phyloP scores from a whole-genome alignment of 2,329 filamentous ascomycete species.

The Aspergillus hortae region DNA sequence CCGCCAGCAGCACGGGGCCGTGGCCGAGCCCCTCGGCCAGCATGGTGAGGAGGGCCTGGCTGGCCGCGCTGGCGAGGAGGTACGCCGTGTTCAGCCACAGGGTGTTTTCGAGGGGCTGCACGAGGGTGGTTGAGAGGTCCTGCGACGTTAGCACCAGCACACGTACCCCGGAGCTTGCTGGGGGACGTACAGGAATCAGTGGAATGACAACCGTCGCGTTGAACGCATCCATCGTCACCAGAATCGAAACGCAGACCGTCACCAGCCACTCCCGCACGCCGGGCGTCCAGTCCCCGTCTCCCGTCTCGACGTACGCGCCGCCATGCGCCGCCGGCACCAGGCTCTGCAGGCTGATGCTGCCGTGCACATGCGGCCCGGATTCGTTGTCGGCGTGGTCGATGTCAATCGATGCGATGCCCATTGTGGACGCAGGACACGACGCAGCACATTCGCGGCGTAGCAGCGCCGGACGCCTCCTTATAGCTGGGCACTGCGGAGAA shows the following conservation, averaged over 20 bases:
- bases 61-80: slow-evolving; percentile 34
- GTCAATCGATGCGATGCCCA: slow-evolving; percentile 15
- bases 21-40: slow-evolving; percentile 43
- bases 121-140: slow-evolving; percentile 35
- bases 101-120: slow-evolving; percentile 32
- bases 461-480: too few species aligned
- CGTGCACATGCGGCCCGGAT: slow-evolving; percentile 8
- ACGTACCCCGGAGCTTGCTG: neutral
- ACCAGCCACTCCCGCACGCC: slow-evolving; percentile 40
- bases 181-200: slow-evolving; percentile 39
- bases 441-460: too few species aligned
- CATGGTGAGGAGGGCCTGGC: slow-evolving; percentile 28
- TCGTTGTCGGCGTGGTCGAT: slow-evolving; percentile 12
- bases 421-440: neutral
- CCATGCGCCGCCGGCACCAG: slow-evolving; percentile 3
- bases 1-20: slow-evolving; percentile 41
- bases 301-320: slow-evolving; percentile 1
- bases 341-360: slow-evolving; percentile 6
- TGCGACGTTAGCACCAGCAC: slow-evolving; percentile 3
- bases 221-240: slow-evolving; percentile 49
- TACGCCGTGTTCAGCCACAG: slow-evolving; percentile 53
- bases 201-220: slow-evolving; percentile 49
- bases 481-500: too few species aligned
- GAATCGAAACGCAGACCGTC: slow-evolving; percentile 40
- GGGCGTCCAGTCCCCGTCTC: slow-evolving; percentile 32